Conservation (phyloP, 345 rosid genomes). For the Arabis hirsuta region DNA sequence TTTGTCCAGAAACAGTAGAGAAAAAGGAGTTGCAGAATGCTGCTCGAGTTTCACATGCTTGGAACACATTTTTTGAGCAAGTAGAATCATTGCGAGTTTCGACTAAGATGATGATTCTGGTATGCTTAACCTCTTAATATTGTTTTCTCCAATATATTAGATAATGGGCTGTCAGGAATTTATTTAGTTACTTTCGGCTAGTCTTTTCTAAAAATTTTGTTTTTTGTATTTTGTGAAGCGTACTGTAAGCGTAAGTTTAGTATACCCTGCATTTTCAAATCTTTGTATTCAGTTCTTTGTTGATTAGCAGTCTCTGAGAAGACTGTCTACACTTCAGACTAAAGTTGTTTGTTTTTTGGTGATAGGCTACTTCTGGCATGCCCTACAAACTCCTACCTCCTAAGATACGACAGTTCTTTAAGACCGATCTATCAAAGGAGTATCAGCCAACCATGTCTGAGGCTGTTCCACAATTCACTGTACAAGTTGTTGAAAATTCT, state of each 20-base stretch:
- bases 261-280: constrained; percentile 12
- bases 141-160: constrained; percentile 9
- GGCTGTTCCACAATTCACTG: constrained; percentile 63
- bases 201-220: not conserved
- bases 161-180: not conserved
- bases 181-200: constrained; percentile 11
- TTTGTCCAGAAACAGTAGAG: constrained; percentile 43
- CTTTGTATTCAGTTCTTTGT: constrained; percentile 7
- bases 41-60: constrained; percentile 61
- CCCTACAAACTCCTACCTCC: constrained; percentile 63
- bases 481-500: constrained; percentile 57
- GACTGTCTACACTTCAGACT: constrained; percentile 27
- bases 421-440: constrained; percentile 54
- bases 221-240: constrained; percentile 11
- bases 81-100: constrained; percentile 76
- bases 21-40: constrained; percentile 36
- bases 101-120: constrained; percentile 87
- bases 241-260: constrained; percentile 20
- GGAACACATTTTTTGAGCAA: constrained; percentile 92
- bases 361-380: constrained; percentile 89
- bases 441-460: constrained; percentile 50
- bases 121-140: constrained; percentile 35
- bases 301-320: constrained; percentile 29
- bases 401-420: constrained; percentile 70
- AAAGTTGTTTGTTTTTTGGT: constrained; percentile 28